Conservation (phyloP, 306 rosid species). For the Purshia tridentata region DNA sequence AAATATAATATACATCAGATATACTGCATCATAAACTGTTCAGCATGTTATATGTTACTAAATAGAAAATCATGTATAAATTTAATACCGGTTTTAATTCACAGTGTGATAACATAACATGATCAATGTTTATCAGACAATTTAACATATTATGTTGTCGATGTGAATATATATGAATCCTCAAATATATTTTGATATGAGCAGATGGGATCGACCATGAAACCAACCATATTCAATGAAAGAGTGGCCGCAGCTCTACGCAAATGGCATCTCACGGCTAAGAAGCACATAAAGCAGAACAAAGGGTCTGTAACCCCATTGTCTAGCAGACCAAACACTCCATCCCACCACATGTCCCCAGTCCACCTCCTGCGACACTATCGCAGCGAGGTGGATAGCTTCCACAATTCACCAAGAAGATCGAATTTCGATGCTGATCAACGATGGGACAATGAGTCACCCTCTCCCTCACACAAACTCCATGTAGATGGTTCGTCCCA, state of each 20-base stretch:
- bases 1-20: too few relatives aligned
- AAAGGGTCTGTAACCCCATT: conserved; percentile 45
- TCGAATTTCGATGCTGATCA: conserved; percentile 30
- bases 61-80: too few relatives aligned
- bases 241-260: conserved; percentile 63
- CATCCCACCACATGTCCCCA: conserved; percentile 52
- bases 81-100: too few relatives aligned
- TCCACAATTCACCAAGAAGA: conserved; percentile 37
- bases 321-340: conserved; percentile 57
- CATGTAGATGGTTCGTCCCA: conserved; percentile 24
- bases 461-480: conserved; percentile 39
- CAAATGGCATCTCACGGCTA: conserved; percentile 73
- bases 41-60: too few relatives aligned
- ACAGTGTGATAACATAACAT: too few relatives aligned
- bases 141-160: too few relatives aligned
- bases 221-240: conserved; percentile 77
- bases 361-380: conserved; percentile 51
- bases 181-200: not conserved
- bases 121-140: too few relatives aligned
- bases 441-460: conserved; percentile 39
- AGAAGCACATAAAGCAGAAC: conserved; percentile 53
- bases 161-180: too few relatives aligned
- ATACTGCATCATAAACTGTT: too few relatives aligned
- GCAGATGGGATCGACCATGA: conserved; percentile 90
- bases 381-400: conserved; percentile 52